phyloP scores from a whole-genome alignment of 2,329 filamentous ascomycete genomes.

The Claviceps pusilla region DNA sequence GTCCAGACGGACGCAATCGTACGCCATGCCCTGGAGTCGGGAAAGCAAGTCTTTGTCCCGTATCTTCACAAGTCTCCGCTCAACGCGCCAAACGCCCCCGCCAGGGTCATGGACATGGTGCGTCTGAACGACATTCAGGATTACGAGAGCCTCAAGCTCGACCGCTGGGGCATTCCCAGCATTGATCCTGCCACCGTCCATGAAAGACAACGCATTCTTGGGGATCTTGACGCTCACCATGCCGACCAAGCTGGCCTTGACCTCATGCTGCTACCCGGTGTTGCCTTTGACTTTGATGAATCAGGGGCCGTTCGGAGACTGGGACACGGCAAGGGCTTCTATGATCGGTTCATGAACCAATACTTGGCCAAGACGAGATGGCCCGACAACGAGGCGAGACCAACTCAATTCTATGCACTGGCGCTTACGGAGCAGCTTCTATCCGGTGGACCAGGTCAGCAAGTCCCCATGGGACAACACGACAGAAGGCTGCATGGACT shows the following conservation, averaged over 20 bases:
- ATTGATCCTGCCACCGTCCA: slow-evolving; percentile 51
- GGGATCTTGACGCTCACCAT: slow-evolving; percentile 34
- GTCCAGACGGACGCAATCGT: slow-evolving; percentile 75
- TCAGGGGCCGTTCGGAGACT: slow-evolving; percentile 52
- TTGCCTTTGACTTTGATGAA: slow-evolving; percentile 64
- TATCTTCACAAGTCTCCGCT: slow-evolving; percentile 57
- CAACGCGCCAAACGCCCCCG: slow-evolving; percentile 36
- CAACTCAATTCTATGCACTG: slow-evolving; percentile 52
- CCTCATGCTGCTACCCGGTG: slow-evolving; percentile 78
- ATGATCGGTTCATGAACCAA: slow-evolving; percentile 78
- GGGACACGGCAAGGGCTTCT: slow-evolving; percentile 92
- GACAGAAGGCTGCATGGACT: slow-evolving; percentile 72
- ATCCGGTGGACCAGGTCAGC: slow-evolving; percentile 35
- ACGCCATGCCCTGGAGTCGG: slow-evolving; percentile 56
- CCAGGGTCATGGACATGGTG: slow-evolving; percentile 86
- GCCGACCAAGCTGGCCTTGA: slow-evolving; percentile 47
- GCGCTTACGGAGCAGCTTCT: slow-evolving; percentile 79
- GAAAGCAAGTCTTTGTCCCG: slow-evolving; percentile 83
- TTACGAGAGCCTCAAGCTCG: slow-evolving; percentile 59
- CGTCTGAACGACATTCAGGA: slow-evolving; percentile 58
- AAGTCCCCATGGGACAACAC: slow-evolving; percentile 58
- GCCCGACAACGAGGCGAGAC: slow-evolving; percentile 18
- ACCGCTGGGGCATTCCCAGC: slow-evolving; percentile 93
- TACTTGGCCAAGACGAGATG: slow-evolving; percentile 38
- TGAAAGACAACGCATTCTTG: slow-evolving; percentile 57